Evolutionary conservation across 768 basidiomycete genomes (phyloP), one percentile per base, ranked within the genome.

Genomic region (Leccinum imitatum): DNA sequence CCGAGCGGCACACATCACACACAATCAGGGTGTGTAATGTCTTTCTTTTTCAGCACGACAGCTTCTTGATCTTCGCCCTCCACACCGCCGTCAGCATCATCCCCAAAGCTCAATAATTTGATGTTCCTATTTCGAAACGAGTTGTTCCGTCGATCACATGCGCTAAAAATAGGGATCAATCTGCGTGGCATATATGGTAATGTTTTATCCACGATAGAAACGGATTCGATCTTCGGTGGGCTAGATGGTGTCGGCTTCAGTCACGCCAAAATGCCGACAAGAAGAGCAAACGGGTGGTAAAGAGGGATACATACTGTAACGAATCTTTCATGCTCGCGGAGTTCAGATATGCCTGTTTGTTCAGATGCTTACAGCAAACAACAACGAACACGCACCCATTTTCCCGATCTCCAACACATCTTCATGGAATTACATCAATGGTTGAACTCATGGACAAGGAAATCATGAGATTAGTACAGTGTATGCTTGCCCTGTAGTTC

Each of bases 151-250:
- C 14, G 27, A 37, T 60, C 4, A 52, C 19, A 31, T 41, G 35
- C 27, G 13, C 2, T 0, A 6, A n/a, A 30, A 14, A 58, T 53
- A 44, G 41, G 58, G 13, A 15, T 93, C 90, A 54, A 82, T 80
- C 65, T 87, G 87, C 1, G 84, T 87, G 61, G 86, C 81, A 98
- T 97, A 69, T 98, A 95, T 56, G 89, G 84, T 71, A 97, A 98
- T 0, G 97, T 95, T 69, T 98, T 96, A 55, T 97, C 94, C 31
- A 93, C 70, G 54, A 99, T 90, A 7, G 87, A 84, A 30, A 96
- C 81, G 2, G 83, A 83, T 66, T 87, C 89, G 71, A 98, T 96
- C 71, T 90, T 95, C 30, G 96, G 95, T 3, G 97, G 94, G 64
- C 93, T 95, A 65, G 0, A 53, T 19, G 10, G n/a, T 4, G 11